Conservation (phyloP, 345 rosid species). For the Gossypium australe region DNA sequence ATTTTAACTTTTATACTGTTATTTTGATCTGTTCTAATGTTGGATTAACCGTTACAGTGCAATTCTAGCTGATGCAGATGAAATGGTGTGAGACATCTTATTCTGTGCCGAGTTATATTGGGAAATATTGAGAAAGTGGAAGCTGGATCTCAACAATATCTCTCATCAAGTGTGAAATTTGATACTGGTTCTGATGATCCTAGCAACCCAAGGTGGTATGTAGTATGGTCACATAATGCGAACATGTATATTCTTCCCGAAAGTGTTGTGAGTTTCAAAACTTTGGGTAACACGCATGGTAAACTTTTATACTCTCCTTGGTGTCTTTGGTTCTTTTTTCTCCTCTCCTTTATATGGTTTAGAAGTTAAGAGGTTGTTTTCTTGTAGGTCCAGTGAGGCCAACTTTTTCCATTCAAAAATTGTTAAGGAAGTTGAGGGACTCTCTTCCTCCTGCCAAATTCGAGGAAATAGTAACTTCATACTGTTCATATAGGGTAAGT, state of each 20-base stretch:
- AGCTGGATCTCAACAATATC: constrained; percentile 31
- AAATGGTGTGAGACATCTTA: constrained; percentile 38
- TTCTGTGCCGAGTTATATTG: constrained; percentile 38
- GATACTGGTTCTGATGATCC: constrained; percentile 42
- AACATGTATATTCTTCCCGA: constrained; percentile 39
- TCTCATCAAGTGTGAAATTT: constrained; percentile 26
- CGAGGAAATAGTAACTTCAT: constrained; percentile 25
- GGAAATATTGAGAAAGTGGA: constrained; percentile 38
- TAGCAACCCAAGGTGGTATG: constrained; percentile 27
- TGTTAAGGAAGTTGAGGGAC: constrained; percentile 29
- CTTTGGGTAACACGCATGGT: constrained; percentile 19
- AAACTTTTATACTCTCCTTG: neutral
- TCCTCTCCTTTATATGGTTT: neutral
- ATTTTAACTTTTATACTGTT: neutral
- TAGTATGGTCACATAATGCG: constrained; percentile 38
- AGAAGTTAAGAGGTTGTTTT: neutral
- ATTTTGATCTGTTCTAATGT: neutral
- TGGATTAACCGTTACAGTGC: constrained; percentile 23
- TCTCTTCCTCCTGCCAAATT: constrained; percentile 28
- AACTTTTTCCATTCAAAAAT: constrained; percentile 18
- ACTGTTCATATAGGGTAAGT: constrained; percentile 27
- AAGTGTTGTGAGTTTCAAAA: constrained; percentile 40
- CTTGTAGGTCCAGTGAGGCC: constrained; percentile 21
- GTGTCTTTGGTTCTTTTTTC: neutral
- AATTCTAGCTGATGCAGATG: constrained; percentile 27